Conservation (phyloP, 1,284 basidiomycete species). For the Gyrodon tennesseensis region DNA sequence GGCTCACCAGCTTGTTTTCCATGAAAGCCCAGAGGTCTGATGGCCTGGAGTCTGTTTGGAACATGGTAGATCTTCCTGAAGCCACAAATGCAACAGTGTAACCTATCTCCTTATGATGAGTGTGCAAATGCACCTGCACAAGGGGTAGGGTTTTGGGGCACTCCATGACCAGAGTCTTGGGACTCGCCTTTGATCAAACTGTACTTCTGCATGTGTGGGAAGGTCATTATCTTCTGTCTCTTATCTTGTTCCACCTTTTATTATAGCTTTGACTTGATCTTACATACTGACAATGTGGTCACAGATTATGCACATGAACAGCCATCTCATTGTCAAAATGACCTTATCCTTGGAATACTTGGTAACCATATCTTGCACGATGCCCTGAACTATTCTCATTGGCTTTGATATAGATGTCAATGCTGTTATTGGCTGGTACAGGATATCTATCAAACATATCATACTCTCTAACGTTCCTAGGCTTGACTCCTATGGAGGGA, state of each 20-base stretch:
- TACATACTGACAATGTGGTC: constrained; percentile 4
- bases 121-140: constrained; percentile 11
- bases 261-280: not conserved
- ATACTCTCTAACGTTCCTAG: constrained; percentile 40
- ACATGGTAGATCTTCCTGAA: constrained; percentile 30
- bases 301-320: not conserved
- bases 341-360: constrained; percentile 3
- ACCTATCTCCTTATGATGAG: constrained; percentile 15
- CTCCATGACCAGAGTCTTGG: constrained; percentile 7
- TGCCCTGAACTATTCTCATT: constrained; percentile 53
- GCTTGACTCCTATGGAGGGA: constrained; percentile 70
- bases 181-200: not conserved
- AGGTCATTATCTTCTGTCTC: not conserved
- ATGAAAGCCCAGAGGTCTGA: constrained; percentile 24
- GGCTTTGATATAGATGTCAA: constrained; percentile 65
- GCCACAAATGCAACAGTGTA: constrained; percentile 27
- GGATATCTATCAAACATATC: constrained; percentile 8
- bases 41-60: constrained; percentile 21
- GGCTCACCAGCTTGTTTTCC: constrained; percentile 12
- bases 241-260: constrained; percentile 8
- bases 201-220: constrained; percentile 3
- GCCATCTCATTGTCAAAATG: constrained; percentile 7
- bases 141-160: constrained; percentile 30
- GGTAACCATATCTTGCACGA: constrained; percentile 23
- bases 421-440: constrained; percentile 64